A percentile compares a stretch with the other conserved stretches of the same genome.
These are phyloP conservation scores for Diaporthe vaccinii DNA, from an alignment of 2,329 filamentous ascomycete genomes.

Conservation along the genomic window DNA sequence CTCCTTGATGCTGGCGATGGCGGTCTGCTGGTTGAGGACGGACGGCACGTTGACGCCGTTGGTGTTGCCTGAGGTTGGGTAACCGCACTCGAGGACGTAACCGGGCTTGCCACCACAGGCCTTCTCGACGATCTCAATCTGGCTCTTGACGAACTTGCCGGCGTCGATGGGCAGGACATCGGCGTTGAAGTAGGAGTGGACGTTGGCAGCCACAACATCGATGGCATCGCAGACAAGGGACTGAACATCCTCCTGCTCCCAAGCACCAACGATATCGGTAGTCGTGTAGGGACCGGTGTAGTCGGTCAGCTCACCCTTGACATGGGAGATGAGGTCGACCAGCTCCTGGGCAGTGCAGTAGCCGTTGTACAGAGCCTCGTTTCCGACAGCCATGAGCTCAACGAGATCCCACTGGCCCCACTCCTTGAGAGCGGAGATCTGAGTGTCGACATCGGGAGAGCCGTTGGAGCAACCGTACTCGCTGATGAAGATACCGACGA, in stretches of 20 bases:
- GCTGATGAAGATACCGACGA: slow-evolving; percentile 90
- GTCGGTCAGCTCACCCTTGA: slow-evolving; percentile 73
- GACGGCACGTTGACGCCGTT: slow-evolving; percentile 83
- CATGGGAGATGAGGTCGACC: slow-evolving; percentile 75
- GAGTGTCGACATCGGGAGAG: slow-evolving; percentile 74
- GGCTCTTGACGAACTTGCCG: slow-evolving; percentile 80
- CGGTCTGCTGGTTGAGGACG: slow-evolving; percentile 73
- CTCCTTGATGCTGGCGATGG: slow-evolving; percentile 79
- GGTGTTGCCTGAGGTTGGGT: slow-evolving; percentile 78
- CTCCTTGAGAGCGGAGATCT: slow-evolving; percentile 78
- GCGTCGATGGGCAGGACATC: slow-evolving; percentile 73
- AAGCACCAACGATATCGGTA: slow-evolving; percentile 86
- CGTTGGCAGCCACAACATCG: slow-evolving; percentile 86
- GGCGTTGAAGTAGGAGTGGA: slow-evolving; percentile 95
- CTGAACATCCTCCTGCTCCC: slow-evolving; percentile 73
- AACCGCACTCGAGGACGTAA: slow-evolving; percentile 91
- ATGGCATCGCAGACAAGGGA: slow-evolving; percentile 77
- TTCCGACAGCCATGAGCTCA: slow-evolving; percentile 86
- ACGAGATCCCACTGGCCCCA: slow-evolving; percentile 84
- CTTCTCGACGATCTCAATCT: slow-evolving; percentile 78
- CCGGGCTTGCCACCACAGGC: slow-evolving; percentile 80
- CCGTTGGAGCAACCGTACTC: slow-evolving; percentile 69
- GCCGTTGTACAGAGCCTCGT: slow-evolving; percentile 87
- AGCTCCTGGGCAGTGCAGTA: slow-evolving; percentile 76
- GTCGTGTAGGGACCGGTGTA: slow-evolving; percentile 85